Base-by-base conservation (phyloP, 305 asterid species). In the Fraxinus ornus region DNA sequence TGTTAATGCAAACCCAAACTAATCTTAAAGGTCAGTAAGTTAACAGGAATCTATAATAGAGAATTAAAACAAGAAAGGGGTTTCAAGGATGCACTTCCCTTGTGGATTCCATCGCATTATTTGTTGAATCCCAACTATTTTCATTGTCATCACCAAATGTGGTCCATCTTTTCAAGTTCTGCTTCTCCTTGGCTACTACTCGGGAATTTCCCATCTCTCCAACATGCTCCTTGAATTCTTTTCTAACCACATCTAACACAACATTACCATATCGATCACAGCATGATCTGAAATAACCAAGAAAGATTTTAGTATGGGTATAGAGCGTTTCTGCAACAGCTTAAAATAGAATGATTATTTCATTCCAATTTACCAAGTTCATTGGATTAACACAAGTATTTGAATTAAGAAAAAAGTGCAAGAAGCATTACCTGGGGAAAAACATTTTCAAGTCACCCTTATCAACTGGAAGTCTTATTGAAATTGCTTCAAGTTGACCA, bases 221-320 rank as follows among this genome's bases (percentile, higher is more conserved):
- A 83, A 88, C 87, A 88, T 93, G 98, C 37, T 88, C 88, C 84
- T 93, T 94, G 94, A 91, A 93, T 66, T 92, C 95, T 86, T 90
- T 91, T 78, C 94, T 88, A 37, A 92, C 98, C 57, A 93, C 94
- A 19, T 90, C 95, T 66, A 93, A 80, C 78, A 92, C 95, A 0
- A 92, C 81, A 22, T 89, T 90, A 1, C 94, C 95, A 32, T 89
- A 88, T 36, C 78, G 78, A 80, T 94, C 95, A 66, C 97, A 93
- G 93, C 95, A 93, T 80, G 88, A 28, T 84, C 95, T 92, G 83
- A 78, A 86, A 36, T 28, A 13, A 57, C 37, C 76, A 72, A 41
- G 32, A 68, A 26, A 55, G 8, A 21, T 49, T 19, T 39, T 10
- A 74, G 6, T 9, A 19, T 7, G 5, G 64, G 10, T 39, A 41